Evolutionary conservation across 1,284 basidiomycete genomes (phyloP).

Genomic region (Pyrrhoderma lamaoense): DNA sequence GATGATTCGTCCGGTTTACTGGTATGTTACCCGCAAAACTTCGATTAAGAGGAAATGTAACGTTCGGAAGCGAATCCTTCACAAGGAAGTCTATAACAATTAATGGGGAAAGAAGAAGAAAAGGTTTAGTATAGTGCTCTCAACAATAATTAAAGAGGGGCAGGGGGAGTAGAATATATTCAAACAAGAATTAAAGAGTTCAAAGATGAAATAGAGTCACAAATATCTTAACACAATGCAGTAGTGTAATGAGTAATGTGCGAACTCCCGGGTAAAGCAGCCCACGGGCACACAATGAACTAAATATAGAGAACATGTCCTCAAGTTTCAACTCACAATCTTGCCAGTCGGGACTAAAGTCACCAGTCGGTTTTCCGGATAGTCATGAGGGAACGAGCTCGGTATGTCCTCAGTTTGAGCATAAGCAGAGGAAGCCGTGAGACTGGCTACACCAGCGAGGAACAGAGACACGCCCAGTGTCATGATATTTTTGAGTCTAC

Average conservation of each 20-base stretch:
- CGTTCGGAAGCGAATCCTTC: slow-evolving; percentile 49
- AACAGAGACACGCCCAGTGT: no score
- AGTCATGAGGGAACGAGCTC: slow-evolving; percentile 22
- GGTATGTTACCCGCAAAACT: slow-evolving; percentile 64
- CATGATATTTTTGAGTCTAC: no score
- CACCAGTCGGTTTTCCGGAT: slow-evolving; percentile 19
- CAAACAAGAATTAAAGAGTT: no score
- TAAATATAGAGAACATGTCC: background rate
- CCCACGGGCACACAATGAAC: no score
- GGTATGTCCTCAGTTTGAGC: slow-evolving; percentile 16
- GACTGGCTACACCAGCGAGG: no score
- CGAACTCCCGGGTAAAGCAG: background rate
- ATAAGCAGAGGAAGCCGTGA: slow-evolving; percentile 2
- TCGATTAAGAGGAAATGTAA: slow-evolving; percentile 48
- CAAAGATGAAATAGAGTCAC: no score
- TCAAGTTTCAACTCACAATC: slow-evolving; percentile 24
- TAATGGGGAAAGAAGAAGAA: slow-evolving; percentile 55
- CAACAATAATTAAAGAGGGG: no score
- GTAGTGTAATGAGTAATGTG: background rate
- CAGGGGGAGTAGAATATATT: no score
- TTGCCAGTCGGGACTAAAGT: slow-evolving; percentile 28
- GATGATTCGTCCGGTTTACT: slow-evolving; percentile 57
- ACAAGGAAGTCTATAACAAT: slow-evolving; percentile 41
- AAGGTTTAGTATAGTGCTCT: no score
- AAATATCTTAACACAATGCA: slow-evolving; percentile 23